phyloP scores from a whole-genome alignment of 257 asterid species.

The Cordia subcordata region DNA sequence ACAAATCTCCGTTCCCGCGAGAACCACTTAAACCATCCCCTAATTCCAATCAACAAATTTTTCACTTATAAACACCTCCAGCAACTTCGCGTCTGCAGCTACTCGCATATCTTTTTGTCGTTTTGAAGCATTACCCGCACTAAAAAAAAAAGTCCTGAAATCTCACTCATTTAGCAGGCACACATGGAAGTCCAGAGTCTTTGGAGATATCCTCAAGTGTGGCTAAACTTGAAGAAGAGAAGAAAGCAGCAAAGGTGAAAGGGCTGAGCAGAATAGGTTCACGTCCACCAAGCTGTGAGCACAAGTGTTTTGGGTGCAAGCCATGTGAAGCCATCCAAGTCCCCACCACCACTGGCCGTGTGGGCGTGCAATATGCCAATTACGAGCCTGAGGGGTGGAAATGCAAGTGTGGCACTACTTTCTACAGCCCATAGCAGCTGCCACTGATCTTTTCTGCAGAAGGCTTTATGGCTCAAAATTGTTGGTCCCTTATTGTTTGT shows the following conservation, averaged over 20 bases:
- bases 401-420: conserved; percentile 85
- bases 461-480: too few relatives aligned
- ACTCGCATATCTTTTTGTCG: too few relatives aligned
- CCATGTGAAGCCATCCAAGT: conserved; percentile 89
- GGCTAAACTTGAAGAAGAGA: neutral
- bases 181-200: neutral
- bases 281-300: conserved; percentile 73
- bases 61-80: too few relatives aligned
- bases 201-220: neutral
- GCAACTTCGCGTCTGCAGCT: too few relatives aligned
- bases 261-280: conserved; percentile 55
- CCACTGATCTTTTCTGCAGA: too few relatives aligned
- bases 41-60: too few relatives aligned
- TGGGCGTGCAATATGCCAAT: conserved; percentile 66
- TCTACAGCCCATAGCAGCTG: conserved; percentile 49
- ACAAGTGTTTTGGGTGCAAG: conserved; percentile 79
- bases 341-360: conserved; percentile 43
- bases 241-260: neutral
- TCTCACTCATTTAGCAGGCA: neutral
- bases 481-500: too few relatives aligned
- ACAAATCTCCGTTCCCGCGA: too few relatives aligned
- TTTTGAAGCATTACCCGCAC: too few relatives aligned
- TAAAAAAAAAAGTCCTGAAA: too few relatives aligned
- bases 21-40: too few relatives aligned
- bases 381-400: conserved; percentile 97